These are phyloP conservation scores for Penicillium maclennaniae DNA, from an alignment of 495 filamentous ascomycete species.

Conservation along the genomic window DNA sequence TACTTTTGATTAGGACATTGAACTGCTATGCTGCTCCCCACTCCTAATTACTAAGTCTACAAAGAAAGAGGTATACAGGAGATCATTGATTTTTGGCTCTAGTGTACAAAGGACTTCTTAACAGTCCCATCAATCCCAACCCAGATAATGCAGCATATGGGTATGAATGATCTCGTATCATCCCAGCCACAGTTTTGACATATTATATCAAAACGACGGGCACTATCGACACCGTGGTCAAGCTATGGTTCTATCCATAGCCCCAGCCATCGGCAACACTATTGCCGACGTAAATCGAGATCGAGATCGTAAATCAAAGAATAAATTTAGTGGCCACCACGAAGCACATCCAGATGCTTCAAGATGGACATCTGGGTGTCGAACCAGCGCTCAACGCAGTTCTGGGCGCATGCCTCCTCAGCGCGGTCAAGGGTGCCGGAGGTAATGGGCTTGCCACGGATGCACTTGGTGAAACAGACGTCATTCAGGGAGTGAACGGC, in stretches of 20 bases:
- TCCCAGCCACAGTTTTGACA: background rate
- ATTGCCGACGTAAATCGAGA: background rate
- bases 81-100: conserved; percentile 20
- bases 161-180: background rate
- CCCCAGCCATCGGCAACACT: background rate
- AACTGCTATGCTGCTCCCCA: too few relatives aligned
- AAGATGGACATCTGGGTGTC: conserved; percentile 79
- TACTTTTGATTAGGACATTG: background rate
- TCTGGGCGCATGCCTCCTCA: conserved; percentile 79
- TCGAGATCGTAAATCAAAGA: background rate
- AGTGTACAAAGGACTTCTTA: conserved; percentile 25
- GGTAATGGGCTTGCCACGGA: conserved; percentile 57
- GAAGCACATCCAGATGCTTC: conserved; percentile 69
- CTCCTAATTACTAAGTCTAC: background rate
- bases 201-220: background rate
- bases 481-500: conserved; percentile 82
- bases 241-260: background rate
- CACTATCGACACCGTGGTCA: background rate
- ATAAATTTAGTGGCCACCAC: conserved; percentile 34
- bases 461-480: conserved; percentile 91
- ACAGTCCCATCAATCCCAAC: conserved; percentile 1
- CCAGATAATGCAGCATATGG: background rate
- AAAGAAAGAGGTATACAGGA: conserved; percentile 14
- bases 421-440: conserved; percentile 61
- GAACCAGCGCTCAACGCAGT: conserved; percentile 91